Evolutionary conservation across 768 basidiomycete species (phyloP).

Genomic region (Inosperma sp.): DNA sequence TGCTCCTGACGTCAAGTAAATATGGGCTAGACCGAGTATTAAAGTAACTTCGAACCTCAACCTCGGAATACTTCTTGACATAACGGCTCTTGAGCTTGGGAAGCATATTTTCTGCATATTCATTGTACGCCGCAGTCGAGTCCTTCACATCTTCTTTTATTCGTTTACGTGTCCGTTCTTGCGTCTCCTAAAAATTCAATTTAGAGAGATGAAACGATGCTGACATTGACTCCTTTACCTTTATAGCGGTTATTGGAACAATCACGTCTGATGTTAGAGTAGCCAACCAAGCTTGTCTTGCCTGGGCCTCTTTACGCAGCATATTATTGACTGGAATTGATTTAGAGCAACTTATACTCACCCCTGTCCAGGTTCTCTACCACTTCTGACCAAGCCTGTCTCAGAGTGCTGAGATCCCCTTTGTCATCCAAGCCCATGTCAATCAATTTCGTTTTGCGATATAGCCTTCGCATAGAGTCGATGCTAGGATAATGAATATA

Average conservation of each 20-base stretch:
- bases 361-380: conserved; percentile 84
- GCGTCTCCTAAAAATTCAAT: conserved; percentile 59
- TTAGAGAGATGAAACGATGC: conserved; percentile 3
- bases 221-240: conserved; percentile 38
- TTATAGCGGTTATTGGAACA: conserved; percentile 58
- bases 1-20: conserved; percentile 48
- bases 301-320: conserved; percentile 66
- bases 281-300: conserved; percentile 71
- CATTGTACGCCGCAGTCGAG: conserved; percentile 69
- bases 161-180: conserved; percentile 86
- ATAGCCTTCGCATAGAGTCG: conserved; percentile 67
- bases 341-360: conserved; percentile 24
- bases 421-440: conserved; percentile 75
- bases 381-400: conserved; percentile 79
- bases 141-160: conserved; percentile 89
- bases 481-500: conserved; percentile 42
- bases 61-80: conserved; percentile 79
- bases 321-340: neutral
- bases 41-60: conserved; percentile 55
- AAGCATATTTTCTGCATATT: conserved; percentile 74
- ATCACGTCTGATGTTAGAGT: conserved; percentile 74
- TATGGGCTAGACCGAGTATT: neutral
- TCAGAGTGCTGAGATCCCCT: conserved; percentile 54
- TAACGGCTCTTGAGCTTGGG: conserved; percentile 80
- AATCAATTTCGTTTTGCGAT: conserved; percentile 63